These are phyloP conservation scores for Plasmodium fragile DNA, from an alignment of 169 alveolate species.

Conservation along the genomic window DNA sequence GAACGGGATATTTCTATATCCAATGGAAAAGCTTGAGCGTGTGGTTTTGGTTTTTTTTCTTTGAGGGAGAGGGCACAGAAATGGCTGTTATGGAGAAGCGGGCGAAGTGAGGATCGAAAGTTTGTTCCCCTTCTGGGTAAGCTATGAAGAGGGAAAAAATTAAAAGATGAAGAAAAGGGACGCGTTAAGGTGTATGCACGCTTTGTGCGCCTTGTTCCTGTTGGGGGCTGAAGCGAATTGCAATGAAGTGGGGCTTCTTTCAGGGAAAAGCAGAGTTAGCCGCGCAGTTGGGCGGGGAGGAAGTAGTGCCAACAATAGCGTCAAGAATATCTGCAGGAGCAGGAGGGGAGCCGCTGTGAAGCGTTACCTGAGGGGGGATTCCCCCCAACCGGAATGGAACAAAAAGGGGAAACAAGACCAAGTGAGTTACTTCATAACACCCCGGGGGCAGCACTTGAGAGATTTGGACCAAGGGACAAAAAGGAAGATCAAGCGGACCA, in stretches of 20 bases:
- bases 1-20: not conserved
- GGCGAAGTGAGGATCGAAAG: not conserved
- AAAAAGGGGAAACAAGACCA: not conserved
- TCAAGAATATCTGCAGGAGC: not conserved
- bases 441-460: not conserved
- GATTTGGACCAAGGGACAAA: not conserved
- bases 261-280: not conserved
- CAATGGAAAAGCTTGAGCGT: not conserved
- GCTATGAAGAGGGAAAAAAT: not conserved
- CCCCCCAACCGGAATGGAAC: not conserved
- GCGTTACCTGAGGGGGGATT: not conserved
- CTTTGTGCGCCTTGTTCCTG: not conserved
- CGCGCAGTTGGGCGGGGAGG: not conserved
- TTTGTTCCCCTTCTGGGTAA: not conserved
- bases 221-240: not conserved
- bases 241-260: not conserved
- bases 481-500: not conserved
- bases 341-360: not conserved
- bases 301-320: not conserved
- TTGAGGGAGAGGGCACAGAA: not conserved
- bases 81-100: not conserved
- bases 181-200: not conserved
- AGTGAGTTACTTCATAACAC: not conserved
- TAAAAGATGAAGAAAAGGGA: not conserved
- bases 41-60: not conserved